phyloP scores from a whole-genome alignment of 768 basidiomycete species.

The Boletus sensibilis region DNA sequence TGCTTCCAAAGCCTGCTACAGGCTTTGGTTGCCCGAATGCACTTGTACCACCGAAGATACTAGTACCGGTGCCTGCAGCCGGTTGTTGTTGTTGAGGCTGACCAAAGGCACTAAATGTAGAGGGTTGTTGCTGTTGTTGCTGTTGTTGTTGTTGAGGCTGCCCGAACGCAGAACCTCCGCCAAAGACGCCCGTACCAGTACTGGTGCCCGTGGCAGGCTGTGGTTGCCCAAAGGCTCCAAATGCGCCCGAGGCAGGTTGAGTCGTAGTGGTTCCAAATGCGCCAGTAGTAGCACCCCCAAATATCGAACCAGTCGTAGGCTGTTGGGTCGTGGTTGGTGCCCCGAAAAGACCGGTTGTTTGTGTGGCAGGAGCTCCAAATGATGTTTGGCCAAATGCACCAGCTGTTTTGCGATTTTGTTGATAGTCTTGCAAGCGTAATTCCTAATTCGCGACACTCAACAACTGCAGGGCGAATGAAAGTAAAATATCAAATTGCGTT shows the following conservation, averaged over 20 bases:
- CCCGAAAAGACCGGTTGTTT: constrained; percentile 29
- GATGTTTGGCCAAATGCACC: constrained; percentile 55
- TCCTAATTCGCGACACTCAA: constrained; percentile 44
- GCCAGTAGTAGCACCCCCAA: constrained; percentile 23
- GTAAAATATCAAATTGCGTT: constrained; percentile 3
- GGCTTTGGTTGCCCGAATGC: constrained; percentile 35
- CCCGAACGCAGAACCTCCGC: constrained; percentile 41
- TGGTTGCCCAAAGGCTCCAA: constrained; percentile 36
- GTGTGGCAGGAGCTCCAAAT: constrained; percentile 26
- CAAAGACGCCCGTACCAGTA: constrained; percentile 43
- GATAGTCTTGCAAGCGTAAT: constrained; percentile 73
- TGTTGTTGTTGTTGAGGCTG: constrained; percentile 33
- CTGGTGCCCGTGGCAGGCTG: constrained; percentile 35
- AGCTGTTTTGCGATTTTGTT: constrained; percentile 70
- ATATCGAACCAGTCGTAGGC: constrained; percentile 31
- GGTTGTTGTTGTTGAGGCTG: constrained; percentile 40
- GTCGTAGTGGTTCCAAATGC: constrained; percentile 26
- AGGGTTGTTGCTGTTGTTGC: constrained; percentile 32
- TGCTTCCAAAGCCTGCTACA: constrained; percentile 27
- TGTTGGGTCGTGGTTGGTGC: constrained; percentile 28
- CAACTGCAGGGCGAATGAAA: neutral
- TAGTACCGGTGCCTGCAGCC: constrained; percentile 33
- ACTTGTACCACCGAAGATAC: constrained; percentile 35
- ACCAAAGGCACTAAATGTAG: constrained; percentile 54
- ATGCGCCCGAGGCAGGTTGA: constrained; percentile 29